Evolutionary conservation across 768 basidiomycete species (phyloP).

Genomic region (Hydnum rufescens): DNA sequence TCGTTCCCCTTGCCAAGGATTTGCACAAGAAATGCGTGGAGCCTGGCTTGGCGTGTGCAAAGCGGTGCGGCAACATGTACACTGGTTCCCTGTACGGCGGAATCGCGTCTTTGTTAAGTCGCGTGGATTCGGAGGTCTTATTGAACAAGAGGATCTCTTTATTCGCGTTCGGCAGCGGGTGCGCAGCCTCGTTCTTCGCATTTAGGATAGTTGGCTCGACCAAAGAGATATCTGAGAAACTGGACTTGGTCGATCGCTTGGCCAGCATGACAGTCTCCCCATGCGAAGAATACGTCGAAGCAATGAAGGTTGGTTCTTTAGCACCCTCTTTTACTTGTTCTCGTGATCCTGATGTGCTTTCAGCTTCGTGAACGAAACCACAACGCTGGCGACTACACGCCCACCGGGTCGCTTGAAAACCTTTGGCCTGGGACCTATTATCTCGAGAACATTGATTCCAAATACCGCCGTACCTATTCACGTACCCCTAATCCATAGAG

Average conservation of each 20-base stretch:
- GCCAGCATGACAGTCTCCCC: conserved; percentile 77
- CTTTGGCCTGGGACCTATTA: conserved; percentile 92
- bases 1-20: conserved; percentile 58
- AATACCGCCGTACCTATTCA: conserved; percentile 80
- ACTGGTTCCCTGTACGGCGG: conserved; percentile 91
- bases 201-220: conserved; percentile 78
- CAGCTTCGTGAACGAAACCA: conserved; percentile 95
- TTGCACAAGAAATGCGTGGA: conserved; percentile 57
- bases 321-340: neutral
- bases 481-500: conserved; percentile 18
- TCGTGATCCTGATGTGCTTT: conserved; percentile 7
- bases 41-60: conserved; percentile 70
- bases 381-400: conserved; percentile 69
- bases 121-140: conserved; percentile 47
- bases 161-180: conserved; percentile 94
- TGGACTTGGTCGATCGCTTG: conserved; percentile 63
- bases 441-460: conserved; percentile 73
- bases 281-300: conserved; percentile 79
- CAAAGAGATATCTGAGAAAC: conserved; percentile 53
- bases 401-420: conserved; percentile 72
- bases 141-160: conserved; percentile 71
- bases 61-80: conserved; percentile 95
- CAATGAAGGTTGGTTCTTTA: conserved; percentile 35
- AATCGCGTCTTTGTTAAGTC: conserved; percentile 67
- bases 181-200: conserved; percentile 88